Base-by-base conservation (phyloP, 164 flowering plant species). In the Dillenia turbinata region DNA sequence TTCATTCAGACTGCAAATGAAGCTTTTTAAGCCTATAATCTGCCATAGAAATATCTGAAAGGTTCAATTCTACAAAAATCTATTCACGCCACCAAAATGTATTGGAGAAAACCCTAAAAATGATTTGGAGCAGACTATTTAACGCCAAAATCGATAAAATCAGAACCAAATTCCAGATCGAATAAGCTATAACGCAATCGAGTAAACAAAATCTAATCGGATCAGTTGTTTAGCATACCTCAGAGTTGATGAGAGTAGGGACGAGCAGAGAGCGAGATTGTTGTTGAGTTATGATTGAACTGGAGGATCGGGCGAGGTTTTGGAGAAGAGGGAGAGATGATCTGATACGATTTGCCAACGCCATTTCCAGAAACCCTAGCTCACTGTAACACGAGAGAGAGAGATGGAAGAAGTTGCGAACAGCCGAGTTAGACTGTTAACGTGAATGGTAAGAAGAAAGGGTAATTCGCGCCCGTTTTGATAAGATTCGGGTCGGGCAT, bases 341-440 rank as follows among this genome's bases (percentile, higher is more conserved):
- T 73, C 75, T 71, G 61, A 73, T 50, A 45, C 75, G 82, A 12
- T 62, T 66, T 9, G 74, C 71, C 69, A 71, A 40, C n/a, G 82
- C 77, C 76, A 74, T 74, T 69, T 64, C 47, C 51, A 17, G 10
- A 16, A 12, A 15, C 55, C 55, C 40, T 33, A 33, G 40, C 40
- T 33, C 40, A 33, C 40, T 33, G 40, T 33, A 6, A 33, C 40
- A 33, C 40, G 7, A 33, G 40, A 33, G 40, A 33, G 40, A 33
- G 7, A 33, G 40, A 33, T 0, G 7, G 7, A 5, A 7, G 0
- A 6, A 33, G 40, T 33, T 5, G 40, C 5, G 40, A 33, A 33
- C 40, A 33, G 40, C 40, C 40, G 7, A 7, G 6, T 0, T 4
- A 5, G 40, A 33, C 7, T 7, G 40, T 33, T 4, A 33, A 26